These are phyloP conservation scores for Suhomyces chickasaworum DNA, from an alignment of 1,139 yeast genomes.

Conservation along the genomic window DNA sequence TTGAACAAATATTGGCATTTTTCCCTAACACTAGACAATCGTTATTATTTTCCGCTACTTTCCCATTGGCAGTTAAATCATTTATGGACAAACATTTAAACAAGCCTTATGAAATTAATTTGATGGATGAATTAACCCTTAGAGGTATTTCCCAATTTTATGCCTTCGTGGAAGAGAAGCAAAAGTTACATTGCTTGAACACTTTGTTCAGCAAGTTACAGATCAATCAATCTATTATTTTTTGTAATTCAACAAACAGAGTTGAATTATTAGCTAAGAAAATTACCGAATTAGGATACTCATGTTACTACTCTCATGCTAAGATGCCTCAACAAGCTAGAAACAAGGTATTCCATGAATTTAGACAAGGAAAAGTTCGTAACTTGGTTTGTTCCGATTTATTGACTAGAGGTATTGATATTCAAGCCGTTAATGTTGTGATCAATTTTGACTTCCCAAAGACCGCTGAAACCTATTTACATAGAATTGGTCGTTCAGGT, in stretches of 20 bases:
- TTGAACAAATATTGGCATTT: slow-evolving; percentile 82
- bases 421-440: slow-evolving; percentile 97
- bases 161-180: slow-evolving; percentile 96
- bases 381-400: slow-evolving; percentile 95
- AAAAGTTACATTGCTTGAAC: slow-evolving; percentile 92
- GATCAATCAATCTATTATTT: slow-evolving; percentile 93
- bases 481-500: slow-evolving; percentile 99
- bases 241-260: slow-evolving; percentile 94
- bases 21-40: slow-evolving; percentile 85
- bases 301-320: slow-evolving; percentile 97
- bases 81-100: slow-evolving; percentile 91
- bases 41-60: slow-evolving; percentile 89
- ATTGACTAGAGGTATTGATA: slow-evolving; percentile 97
- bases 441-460: slow-evolving; percentile 98
- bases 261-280: slow-evolving; percentile 94
- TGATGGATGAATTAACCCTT: slow-evolving; percentile 95
- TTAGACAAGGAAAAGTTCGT: slow-evolving; percentile 97
- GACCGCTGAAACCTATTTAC: slow-evolving; percentile 95
- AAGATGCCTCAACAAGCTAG: slow-evolving; percentile 97
- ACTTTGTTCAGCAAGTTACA: slow-evolving; percentile 92
- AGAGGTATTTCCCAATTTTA: slow-evolving; percentile 96
- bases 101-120: slow-evolving; percentile 91
- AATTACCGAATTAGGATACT: slow-evolving; percentile 93
- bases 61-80: slow-evolving; percentile 89
- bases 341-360: slow-evolving; percentile 97